phyloP scores from a whole-genome alignment of 352 stramenopile genomes.

The Phytophthora sp. region DNA sequence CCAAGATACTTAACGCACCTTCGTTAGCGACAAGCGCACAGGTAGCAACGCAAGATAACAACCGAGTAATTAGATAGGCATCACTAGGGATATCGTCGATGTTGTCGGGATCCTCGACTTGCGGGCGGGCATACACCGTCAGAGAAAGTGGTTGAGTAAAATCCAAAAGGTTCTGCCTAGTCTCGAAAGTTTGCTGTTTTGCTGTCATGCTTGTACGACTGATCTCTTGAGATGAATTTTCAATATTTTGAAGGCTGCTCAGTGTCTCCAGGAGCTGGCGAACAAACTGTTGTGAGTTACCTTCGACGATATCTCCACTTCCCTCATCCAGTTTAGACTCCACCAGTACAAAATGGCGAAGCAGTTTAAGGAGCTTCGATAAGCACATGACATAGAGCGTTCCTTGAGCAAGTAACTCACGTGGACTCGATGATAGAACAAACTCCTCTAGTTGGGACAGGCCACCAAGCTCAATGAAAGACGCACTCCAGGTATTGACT shows the following conservation, averaged over 20 bases:
- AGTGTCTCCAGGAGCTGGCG: constrained; percentile 50
- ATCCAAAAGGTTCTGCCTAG: constrained; percentile 7
- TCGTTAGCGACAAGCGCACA: constrained; percentile 35
- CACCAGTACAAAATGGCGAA: constrained; percentile 74
- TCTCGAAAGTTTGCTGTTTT: constrained; percentile 3
- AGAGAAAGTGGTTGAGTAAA: constrained; percentile 27
- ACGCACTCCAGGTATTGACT: constrained; percentile 63
- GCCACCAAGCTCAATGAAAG: constrained; percentile 73
- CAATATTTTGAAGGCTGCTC: constrained; percentile 33
- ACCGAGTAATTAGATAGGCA: constrained; percentile 62
- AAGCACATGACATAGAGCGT: constrained; percentile 69
- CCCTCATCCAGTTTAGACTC: constrained; percentile 43
- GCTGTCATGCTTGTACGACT: not conserved
- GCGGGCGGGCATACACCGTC: constrained; percentile 40
- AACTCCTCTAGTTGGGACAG: constrained; percentile 60
- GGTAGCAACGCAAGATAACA: constrained; percentile 59
- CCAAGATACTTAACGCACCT: constrained; percentile 41
- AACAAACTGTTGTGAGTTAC: constrained; percentile 42
- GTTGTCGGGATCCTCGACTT: constrained; percentile 58
- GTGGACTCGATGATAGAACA: constrained; percentile 44
- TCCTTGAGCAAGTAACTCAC: constrained; percentile 45
- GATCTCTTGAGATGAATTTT: constrained; percentile 20
- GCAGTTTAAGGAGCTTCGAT: constrained; percentile 70
- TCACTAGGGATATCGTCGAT: constrained; percentile 49
- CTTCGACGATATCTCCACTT: constrained; percentile 24